phyloP scores from a whole-genome alignment of 768 basidiomycete genomes.

The Coprinopsis sp. region DNA sequence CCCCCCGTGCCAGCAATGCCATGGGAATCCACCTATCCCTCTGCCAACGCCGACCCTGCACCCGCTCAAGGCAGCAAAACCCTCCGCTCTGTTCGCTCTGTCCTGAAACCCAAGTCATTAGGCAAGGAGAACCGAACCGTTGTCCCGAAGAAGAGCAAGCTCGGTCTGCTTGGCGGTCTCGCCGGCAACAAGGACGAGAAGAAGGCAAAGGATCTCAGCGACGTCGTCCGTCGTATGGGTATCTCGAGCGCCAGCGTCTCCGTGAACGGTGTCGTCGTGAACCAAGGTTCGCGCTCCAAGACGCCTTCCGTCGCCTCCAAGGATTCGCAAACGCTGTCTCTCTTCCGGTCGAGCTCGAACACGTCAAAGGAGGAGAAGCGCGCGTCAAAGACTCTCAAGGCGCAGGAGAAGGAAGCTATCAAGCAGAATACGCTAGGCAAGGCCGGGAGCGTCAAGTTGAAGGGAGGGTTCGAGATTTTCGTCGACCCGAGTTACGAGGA shows the following conservation, averaged over 20 bases:
- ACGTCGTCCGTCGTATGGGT: conserved; percentile 52
- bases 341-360: not conserved
- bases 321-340: not conserved
- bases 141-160: conserved; percentile 71
- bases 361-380: too few relatives aligned
- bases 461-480: conserved; percentile 61
- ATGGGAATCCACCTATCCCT: conserved; percentile 26
- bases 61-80: not conserved
- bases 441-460: conserved; percentile 3
- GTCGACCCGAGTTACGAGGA: conserved; percentile 58
- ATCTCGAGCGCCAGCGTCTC: conserved; percentile 6
- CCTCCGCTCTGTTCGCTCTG: conserved; percentile 2
- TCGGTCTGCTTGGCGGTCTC: conserved; percentile 34
- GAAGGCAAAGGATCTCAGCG: conserved; percentile 49
- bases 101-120: conserved; percentile 3
- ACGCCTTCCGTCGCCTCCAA: too few relatives aligned
- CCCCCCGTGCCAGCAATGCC: conserved; percentile 23
- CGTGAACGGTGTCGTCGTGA: not conserved
- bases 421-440: not conserved
- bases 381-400: too few relatives aligned
- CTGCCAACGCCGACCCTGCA: conserved; percentile 6
- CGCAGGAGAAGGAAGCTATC: too few relatives aligned
- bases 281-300: too few relatives aligned
- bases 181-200: conserved; percentile 30
- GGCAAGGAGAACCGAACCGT: conserved; percentile 23